A percentile compares a stretch with the other conserved stretches of the same genome.
These are phyloP conservation scores for Suillus hirtellus DNA, from an alignment of 768 basidiomycete species.

Conservation along the genomic window DNA sequence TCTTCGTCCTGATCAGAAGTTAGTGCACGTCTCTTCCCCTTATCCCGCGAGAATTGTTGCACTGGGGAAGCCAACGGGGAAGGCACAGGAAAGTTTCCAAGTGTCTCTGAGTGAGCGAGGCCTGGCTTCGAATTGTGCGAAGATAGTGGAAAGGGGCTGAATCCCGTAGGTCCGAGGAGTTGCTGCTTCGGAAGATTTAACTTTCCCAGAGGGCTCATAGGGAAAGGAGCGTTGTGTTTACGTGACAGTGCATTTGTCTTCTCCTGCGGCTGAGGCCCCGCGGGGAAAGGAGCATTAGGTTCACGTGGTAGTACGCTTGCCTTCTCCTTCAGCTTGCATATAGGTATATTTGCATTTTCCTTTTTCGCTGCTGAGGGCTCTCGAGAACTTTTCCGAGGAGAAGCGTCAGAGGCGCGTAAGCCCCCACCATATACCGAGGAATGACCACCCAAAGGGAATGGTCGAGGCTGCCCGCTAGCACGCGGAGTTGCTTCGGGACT, in stretches of 20 bases:
- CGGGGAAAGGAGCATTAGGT: not conserved
- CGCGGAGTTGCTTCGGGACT: slow-evolving; percentile 21
- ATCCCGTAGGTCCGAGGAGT: not conserved
- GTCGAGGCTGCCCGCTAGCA: slow-evolving; percentile 5
- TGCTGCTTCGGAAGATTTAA: slow-evolving; percentile 14
- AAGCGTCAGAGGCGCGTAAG: not conserved
- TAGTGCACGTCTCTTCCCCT: slow-evolving; percentile 20
- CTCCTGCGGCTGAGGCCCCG: not conserved
- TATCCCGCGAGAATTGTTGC: not conserved
- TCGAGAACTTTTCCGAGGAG: not conserved
- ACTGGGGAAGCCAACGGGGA: slow-evolving; percentile 24
- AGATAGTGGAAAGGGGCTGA: not conserved
- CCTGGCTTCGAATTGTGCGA: not conserved
- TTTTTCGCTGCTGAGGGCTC: not conserved
- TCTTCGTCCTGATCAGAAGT: slow-evolving; percentile 8
- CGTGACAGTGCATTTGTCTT: slow-evolving; percentile 15
- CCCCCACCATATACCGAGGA: not conserved
- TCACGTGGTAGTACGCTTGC: not conserved
- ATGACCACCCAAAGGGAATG: not conserved
- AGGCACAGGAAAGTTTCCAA: slow-evolving; percentile 22
- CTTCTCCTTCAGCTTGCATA: not conserved
- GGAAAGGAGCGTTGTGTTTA: slow-evolving; percentile 20
- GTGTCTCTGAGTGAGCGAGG: not conserved
- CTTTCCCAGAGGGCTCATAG: slow-evolving; percentile 25
- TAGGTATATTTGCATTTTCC: not conserved